Evolutionary conservation across 1,284 basidiomycete species (phyloP).

Genomic region (Tilletia indica): DNA sequence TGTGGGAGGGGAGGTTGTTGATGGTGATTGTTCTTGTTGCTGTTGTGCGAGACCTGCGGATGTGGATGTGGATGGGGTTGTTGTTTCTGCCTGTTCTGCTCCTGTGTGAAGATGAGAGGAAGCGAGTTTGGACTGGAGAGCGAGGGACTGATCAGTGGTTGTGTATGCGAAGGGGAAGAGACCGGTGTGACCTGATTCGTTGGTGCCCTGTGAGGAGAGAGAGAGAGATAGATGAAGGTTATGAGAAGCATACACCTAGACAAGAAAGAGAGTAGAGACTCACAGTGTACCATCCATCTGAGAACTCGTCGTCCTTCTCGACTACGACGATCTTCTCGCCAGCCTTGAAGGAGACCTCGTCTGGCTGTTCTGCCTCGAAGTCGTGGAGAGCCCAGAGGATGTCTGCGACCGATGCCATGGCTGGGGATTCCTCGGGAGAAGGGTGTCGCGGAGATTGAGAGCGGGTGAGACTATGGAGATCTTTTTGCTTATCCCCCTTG

Average conservation of each 20-base stretch:
- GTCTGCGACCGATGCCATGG: neutral
- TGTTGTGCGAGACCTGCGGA: neutral
- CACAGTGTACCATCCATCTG: slow-evolving; percentile 99
- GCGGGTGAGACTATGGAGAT: neutral
- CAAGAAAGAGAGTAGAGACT: slow-evolving; percentile 55
- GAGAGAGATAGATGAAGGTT: neutral
- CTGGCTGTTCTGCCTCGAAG: slow-evolving; percentile 86
- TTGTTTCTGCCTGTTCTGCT: neutral
- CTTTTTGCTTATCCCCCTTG: too few species aligned
- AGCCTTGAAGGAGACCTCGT: slow-evolving; percentile 82
- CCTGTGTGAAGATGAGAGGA: neutral
- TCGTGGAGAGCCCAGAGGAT: slow-evolving; percentile 68
- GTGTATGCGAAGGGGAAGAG: slow-evolving; percentile 92
- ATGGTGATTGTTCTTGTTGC: neutral
- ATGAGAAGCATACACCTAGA: neutral
- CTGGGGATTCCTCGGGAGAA: too few species aligned
- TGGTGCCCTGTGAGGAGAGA: slow-evolving; percentile 69
- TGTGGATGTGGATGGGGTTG: neutral
- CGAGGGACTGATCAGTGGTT: slow-evolving; percentile 42
- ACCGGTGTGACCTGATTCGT: slow-evolving; percentile 75
- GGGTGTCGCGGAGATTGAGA: too few species aligned
- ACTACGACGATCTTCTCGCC: slow-evolving; percentile 85
- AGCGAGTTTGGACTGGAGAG: slow-evolving; percentile 22
- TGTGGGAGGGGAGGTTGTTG: neutral
- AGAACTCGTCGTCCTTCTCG: slow-evolving; percentile 89